Evolutionary conservation across 176 grass and related monocot species (phyloP), one percentile per base, ranked within the genome.

Genomic region (Triticum turgidum): DNA sequence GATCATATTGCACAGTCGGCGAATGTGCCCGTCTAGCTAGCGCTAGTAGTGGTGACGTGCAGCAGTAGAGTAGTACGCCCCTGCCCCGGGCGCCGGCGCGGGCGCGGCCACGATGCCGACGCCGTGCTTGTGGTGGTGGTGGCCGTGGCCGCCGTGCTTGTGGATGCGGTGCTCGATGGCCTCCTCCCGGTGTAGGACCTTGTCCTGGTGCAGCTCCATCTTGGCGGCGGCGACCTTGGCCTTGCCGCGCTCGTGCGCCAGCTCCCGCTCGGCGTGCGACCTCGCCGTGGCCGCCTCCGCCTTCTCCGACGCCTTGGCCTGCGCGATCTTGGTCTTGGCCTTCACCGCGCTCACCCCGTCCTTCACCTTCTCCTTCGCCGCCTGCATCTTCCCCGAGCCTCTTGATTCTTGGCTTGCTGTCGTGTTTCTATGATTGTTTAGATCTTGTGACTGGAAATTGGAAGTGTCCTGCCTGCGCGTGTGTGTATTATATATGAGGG

Each of bases 151-250:
- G 20, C 44, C 73, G 73, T 76, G 73, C 44, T 76, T 76, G 73
- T 76, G 73, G 44, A 76, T 0, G 44, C 73, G 73, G 73, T 76
- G 73, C 14, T 76, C 44, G 0, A 76, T 76, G 73, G 73, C 73
- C 73, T 76, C 73, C 72, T 75, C 72, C 6, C 72, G 72, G 42
- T 75, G 72, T 1, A 45, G 11, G 0, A 13, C 72, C 72, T 75
- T 75, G 22, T 75, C 72, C 42, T 75, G 72, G 41, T 49, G 72
- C 5, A 75, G 72, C 47, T 95, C 89, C 91, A 95, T 91, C 83
- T 93, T 89, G n/a, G 91, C 93, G 17, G 86, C 86, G 2, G 88
- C 90, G 3, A 81, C 69, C 84, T 88, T 93, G n/a, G 86, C 87
- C 86, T 95, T 95, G 65, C 73, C 91, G 54, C 87, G 68, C 71